A percentile compares a stretch with the other conserved stretches of the same genome.
Evolutionary conservation across 2,329 filamentous ascomycete genomes (phyloP).

Genomic region (Ceratocystis smalleyi): DNA sequence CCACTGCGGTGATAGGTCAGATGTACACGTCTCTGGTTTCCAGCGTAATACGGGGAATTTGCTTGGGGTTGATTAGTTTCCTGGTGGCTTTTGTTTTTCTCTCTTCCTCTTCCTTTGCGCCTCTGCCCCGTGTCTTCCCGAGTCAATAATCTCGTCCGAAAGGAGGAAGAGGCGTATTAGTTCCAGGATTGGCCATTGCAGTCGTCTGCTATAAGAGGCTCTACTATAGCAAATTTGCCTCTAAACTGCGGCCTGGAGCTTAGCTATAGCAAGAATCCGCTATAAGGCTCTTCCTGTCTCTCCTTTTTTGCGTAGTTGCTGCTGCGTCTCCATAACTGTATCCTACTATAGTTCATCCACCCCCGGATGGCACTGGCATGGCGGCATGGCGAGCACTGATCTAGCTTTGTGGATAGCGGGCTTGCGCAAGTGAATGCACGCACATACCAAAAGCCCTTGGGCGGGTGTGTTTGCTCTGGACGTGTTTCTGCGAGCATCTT

Average conservation of each 20-base stretch:
- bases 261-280: neutral
- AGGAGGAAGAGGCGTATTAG: neutral
- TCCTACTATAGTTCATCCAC: conserved; percentile 1
- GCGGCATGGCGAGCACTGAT: neutral
- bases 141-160: neutral
- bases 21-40: no score
- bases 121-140: neutral
- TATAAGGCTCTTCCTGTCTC: neutral
- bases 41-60: no score
- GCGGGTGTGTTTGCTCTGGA: neutral
- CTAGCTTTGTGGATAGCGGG: neutral
- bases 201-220: neutral
- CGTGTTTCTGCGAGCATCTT: neutral
- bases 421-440: neutral
- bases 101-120: no score
- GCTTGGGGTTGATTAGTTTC: neutral
- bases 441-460: neutral
- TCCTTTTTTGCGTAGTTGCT: neutral
- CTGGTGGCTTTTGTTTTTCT: neutral
- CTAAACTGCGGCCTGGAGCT: neutral
- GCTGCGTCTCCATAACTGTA: neutral
- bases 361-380: neutral
- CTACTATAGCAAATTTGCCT: neutral
- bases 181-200: neutral
- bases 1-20: no score